These are phyloP conservation scores for Aspergillus terreus DNA, from an alignment of 2,329 filamentous ascomycete genomes.

Conservation along the genomic window DNA sequence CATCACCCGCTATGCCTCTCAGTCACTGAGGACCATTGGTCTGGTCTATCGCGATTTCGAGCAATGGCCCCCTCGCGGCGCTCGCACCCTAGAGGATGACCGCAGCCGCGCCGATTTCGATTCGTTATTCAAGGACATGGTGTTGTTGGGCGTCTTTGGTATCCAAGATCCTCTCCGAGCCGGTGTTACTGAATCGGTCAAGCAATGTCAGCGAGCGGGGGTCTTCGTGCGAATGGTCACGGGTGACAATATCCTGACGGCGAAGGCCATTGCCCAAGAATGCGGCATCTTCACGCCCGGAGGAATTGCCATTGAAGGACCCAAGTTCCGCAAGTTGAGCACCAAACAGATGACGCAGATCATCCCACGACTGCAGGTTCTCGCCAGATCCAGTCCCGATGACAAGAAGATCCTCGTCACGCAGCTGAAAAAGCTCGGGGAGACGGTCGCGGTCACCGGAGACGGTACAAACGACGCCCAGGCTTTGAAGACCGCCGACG, in stretches of 20 bases:
- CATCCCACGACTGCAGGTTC: conserved; percentile 66
- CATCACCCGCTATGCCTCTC: conserved; percentile 73
- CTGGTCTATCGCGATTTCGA: conserved; percentile 81
- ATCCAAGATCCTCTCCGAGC: conserved; percentile 77
- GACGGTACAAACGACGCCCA: conserved; percentile 83
- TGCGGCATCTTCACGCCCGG: conserved; percentile 69
- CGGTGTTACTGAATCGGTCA: conserved; percentile 70
- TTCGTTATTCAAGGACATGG: conserved; percentile 64
- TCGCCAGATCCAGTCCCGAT: conserved; percentile 70
- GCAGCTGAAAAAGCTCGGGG: conserved; percentile 66
- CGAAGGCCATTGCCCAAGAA: conserved; percentile 72
- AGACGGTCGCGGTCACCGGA: conserved; percentile 78
- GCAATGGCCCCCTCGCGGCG: conserved; percentile 71
- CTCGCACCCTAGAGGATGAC: conserved; percentile 55
- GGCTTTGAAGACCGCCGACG: conserved; percentile 74
- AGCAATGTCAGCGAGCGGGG: conserved; percentile 69
- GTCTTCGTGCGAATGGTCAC: conserved; percentile 83
- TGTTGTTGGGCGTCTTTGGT: conserved; percentile 67
- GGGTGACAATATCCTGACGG: conserved; percentile 76
- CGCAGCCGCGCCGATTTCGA: conserved; percentile 63
- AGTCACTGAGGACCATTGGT: conserved; percentile 79
- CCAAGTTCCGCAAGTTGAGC: conserved; percentile 69
- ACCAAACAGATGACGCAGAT: conserved; percentile 62
- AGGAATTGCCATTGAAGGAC: conserved; percentile 73
- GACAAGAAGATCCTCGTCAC: conserved; percentile 72